Conservation (phyloP, 2,329 filamentous ascomycete species). For the Colletotrichum scovillei region DNA sequence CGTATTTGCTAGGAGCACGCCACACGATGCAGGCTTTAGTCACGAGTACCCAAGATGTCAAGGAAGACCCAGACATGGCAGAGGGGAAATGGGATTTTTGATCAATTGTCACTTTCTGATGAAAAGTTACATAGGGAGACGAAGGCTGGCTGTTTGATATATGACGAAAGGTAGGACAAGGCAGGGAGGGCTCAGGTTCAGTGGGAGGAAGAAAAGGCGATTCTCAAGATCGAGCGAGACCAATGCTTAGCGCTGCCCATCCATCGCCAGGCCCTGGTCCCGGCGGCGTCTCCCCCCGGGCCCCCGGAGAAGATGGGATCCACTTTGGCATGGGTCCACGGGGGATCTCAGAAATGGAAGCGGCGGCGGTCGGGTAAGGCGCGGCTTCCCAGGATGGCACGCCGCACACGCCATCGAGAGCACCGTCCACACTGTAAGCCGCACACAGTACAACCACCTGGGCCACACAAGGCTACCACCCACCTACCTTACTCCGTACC, state of each 20-base stretch:
- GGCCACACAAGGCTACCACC: background rate
- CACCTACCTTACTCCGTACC: too few species aligned
- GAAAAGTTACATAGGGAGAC: background rate
- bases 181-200: slow-evolving; percentile 1
- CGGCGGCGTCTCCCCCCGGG: slow-evolving; percentile 29
- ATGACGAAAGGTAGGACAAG: slow-evolving; percentile 11
- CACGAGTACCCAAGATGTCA: background rate
- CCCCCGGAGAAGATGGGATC: slow-evolving; percentile 9
- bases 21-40: slow-evolving; percentile 2
- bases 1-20: slow-evolving; percentile 19
- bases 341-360: slow-evolving; percentile 3
- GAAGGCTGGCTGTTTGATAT: slow-evolving; percentile 27
- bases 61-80: background rate
- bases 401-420: background rate
- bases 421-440: slow-evolving; percentile 3
- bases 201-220: slow-evolving; percentile 1
- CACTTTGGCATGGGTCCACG: background rate
- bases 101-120: slow-evolving; percentile 31
- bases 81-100: slow-evolving; percentile 6
- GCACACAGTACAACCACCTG: slow-evolving; percentile 5
- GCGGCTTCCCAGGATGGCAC: background rate
- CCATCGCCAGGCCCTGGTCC: slow-evolving; percentile 19
- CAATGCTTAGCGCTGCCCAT: slow-evolving; percentile 14
- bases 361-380: slow-evolving; percentile 29
- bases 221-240: slow-evolving; percentile 21